Evolutionary conservation across 2,329 filamentous ascomycete species (phyloP).

Genomic region (Leptodontidium sp.): DNA sequence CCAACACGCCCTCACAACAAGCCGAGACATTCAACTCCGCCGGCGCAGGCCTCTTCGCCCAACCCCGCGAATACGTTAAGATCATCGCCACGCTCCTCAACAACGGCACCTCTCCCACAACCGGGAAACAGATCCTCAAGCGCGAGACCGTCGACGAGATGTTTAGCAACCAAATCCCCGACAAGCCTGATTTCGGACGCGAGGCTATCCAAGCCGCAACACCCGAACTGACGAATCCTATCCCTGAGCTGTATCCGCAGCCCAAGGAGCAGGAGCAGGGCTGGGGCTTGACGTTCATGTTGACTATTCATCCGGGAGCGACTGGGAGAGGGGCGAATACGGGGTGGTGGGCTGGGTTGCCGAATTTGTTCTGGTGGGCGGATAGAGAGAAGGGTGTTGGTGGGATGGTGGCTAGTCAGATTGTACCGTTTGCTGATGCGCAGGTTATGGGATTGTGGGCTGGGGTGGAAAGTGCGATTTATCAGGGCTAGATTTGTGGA

Average conservation of each 20-base stretch:
- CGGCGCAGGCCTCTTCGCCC: conserved; percentile 68
- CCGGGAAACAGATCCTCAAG: conserved; percentile 61
- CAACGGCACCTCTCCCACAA: conserved; percentile 66
- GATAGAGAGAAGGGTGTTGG: conserved; percentile 67
- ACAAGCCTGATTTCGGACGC: conserved; percentile 61
- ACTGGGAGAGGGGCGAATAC: conserved; percentile 62
- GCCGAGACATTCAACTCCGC: conserved; percentile 60
- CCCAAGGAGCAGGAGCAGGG: conserved; percentile 64
- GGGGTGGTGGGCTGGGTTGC: conserved; percentile 64
- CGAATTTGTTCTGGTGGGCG: conserved; percentile 70
- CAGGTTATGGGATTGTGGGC: conserved; percentile 25
- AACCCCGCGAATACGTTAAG: conserved; percentile 66
- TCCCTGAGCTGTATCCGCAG: conserved; percentile 59
- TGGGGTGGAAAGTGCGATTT: conserved; percentile 15
- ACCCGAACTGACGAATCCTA: conserved; percentile 55
- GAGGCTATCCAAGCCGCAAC: conserved; percentile 56
- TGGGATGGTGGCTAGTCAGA: conserved; percentile 59
- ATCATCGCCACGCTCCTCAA: conserved; percentile 70
- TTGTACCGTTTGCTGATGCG: conserved; percentile 55
- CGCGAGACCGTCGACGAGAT: conserved; percentile 67
- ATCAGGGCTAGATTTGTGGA: conserved; percentile 17
- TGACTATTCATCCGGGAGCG: conserved; percentile 52
- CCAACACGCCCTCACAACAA: conserved; percentile 22
- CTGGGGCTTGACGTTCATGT: conserved; percentile 68
- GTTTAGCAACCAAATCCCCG: conserved; percentile 69